Evolutionary conservation across 202 grass and related monocot genomes (phyloP), one percentile per base, ranked within the genome.

Genomic region (Elaeis oleifera): DNA sequence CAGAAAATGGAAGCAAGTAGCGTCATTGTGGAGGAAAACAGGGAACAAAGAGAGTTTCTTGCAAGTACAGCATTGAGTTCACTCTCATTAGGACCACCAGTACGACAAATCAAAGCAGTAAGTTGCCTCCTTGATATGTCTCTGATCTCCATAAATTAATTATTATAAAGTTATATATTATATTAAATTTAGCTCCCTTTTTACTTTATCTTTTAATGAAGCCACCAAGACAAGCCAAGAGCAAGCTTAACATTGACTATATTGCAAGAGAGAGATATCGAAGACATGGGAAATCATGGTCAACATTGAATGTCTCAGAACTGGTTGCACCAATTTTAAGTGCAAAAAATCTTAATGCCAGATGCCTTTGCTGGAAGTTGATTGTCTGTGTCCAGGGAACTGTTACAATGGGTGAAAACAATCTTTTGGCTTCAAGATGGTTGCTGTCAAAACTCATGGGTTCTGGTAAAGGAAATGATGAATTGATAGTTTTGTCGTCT

Each of bases 281-380:
- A 64, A 81, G 56, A 59, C 68, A 84, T 54, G 50, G 53, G 60
- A 86, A 78, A 74, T 84, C 94, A 31, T 87, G 78, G 82, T 86
- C 85, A 70, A 57, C 36, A 23, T 58, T 99, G 61, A 84, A 94
- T 72, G 49, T 81, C 55, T 89, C 85, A 3, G 63, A 99, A 79
- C 72, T 99, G 77, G 71, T 74, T 52, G 74, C 74, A 18, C 88
- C 85, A 61, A 75, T 99, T 79, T 79, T 99, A 89, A 64, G 68
- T 67, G 85, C 79, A 78, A 78, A 56, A 64, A 92, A 86, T 29
- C 72, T 85, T 61, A 62, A 80, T 78, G 75, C 74, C 23, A 87
- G 76, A 74, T 99, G 88, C 72, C 60, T 92, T 65, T 94, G 88
- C 72, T 99, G 88, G 80, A 99, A 99, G 72, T 71, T 94, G 29